Percentiles rank a stretch among this genome's conserved stretches.
Conservation (phyloP, 176 grass and related monocot species). For the Zea luxurians region DNA sequence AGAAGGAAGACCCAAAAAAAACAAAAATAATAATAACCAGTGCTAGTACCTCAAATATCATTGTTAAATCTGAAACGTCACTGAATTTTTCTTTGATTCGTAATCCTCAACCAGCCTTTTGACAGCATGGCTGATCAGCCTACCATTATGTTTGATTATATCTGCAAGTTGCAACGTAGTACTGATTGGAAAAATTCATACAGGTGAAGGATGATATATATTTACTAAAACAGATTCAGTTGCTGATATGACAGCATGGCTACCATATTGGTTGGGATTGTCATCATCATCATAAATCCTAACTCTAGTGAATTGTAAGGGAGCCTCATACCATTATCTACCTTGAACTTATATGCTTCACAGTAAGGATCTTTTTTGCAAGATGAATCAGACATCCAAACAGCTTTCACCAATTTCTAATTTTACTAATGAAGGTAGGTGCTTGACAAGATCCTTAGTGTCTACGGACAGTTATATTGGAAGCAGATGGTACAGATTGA, state of each 20-base stretch:
- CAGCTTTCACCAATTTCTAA: not conserved
- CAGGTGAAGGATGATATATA: not conserved
- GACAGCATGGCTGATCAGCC: conserved; percentile 70
- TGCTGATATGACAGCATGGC: not conserved
- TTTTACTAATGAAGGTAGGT: not conserved
- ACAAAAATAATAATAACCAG: not conserved
- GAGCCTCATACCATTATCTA: not conserved
- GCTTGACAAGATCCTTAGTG: too few relatives aligned
- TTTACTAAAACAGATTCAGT: not conserved
- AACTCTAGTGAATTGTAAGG: not conserved
- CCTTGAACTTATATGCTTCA: not conserved
- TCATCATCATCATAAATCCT: not conserved
- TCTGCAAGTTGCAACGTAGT: conserved; percentile 52
- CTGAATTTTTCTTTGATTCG: conserved; percentile 62
- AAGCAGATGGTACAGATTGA: not conserved
- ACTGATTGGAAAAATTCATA: conserved; percentile 9
- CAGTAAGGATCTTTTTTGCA: not conserved
- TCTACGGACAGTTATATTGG: not conserved
- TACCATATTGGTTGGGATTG: not conserved
- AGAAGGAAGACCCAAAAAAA: not conserved
- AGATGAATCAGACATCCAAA: not conserved
- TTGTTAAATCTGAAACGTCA: conserved; percentile 76
- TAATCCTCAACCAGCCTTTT: conserved; percentile 88
- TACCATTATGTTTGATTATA: conserved; percentile 80
- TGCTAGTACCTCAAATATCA: conserved; percentile 88